A percentile compares a stretch with the other conserved stretches of the same genome.
phyloP scores from a whole-genome alignment of 2,329 filamentous ascomycete genomes.

The Penicillium sp. region DNA sequence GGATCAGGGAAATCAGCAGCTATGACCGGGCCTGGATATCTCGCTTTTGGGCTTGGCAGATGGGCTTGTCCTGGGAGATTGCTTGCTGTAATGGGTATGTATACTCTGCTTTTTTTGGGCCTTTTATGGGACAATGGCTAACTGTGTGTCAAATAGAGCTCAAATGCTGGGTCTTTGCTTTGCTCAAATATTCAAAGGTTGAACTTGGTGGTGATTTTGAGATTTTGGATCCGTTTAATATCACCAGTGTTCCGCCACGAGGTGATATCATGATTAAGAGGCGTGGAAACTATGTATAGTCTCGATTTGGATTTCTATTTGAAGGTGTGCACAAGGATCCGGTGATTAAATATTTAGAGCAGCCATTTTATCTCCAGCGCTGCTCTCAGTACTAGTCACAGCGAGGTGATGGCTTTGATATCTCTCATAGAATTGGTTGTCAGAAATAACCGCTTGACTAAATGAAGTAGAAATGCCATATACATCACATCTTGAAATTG shows the following conservation, averaged over 20 bases:
- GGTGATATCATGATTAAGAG: neutral
- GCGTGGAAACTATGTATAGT: neutral
- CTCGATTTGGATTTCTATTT: no score
- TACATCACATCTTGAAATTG: neutral
- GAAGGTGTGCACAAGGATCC: no score
- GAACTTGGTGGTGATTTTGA: neutral
- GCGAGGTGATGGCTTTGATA: neutral
- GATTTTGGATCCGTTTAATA: neutral
- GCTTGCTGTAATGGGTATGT: conserved; percentile 1
- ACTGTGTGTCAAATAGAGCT: neutral
- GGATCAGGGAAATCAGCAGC: neutral
- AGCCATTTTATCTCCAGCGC: no score
- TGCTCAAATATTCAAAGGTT: neutral
- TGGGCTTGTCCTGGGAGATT: conserved; percentile 2
- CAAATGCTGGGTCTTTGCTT: conserved; percentile 1
- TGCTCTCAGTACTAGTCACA: no score
- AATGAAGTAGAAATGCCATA: neutral
- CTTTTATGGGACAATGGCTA: neutral
- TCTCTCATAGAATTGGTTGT: neutral
- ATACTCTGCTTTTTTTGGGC: neutral
- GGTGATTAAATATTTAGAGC: no score
- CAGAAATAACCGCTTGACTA: neutral
- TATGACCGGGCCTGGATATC: conserved; percentile 1
- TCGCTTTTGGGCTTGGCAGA: conserved; percentile 2
- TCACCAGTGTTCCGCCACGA: neutral